A percentile compares a stretch with the other conserved stretches of the same genome.
phyloP scores from a whole-genome alignment of 495 filamentous ascomycete species.

The Penicillium lagena region DNA sequence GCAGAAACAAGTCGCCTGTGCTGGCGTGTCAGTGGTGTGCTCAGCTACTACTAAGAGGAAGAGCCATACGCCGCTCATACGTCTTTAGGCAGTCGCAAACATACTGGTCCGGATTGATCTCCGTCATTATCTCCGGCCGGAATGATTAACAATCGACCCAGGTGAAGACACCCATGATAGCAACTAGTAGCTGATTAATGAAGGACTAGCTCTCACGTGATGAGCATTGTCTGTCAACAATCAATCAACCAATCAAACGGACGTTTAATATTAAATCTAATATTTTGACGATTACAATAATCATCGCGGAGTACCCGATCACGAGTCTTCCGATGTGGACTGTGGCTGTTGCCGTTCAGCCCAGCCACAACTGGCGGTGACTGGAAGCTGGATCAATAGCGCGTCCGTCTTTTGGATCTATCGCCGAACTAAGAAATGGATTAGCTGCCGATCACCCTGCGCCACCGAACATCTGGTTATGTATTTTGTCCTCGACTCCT shows the following conservation, averaged over 20 bases:
- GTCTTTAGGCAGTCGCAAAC: conserved; percentile 7
- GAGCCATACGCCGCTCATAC: conserved; percentile 4
- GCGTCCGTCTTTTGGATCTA: conserved; percentile 6
- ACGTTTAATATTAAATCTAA: too few relatives aligned
- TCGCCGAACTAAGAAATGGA: background rate
- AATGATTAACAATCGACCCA: too few relatives aligned
- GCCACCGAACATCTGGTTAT: conserved; percentile 1
- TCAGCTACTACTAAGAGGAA: too few relatives aligned
- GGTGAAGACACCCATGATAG: too few relatives aligned
- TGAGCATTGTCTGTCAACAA: too few relatives aligned
- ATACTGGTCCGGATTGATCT: background rate
- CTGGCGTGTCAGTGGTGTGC: background rate
- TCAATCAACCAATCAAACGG: too few relatives aligned
- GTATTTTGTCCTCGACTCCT: background rate
- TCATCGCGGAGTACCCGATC: too few relatives aligned
- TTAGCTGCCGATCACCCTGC: conserved; percentile 5
- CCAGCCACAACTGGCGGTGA: conserved; percentile 13
- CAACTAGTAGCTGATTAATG: too few relatives aligned
- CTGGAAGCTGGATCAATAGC: conserved; percentile 12
- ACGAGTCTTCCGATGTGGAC: too few relatives aligned
- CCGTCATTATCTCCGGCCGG: too few relatives aligned
- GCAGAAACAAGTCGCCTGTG: conserved; percentile 8
- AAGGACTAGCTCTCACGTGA: too few relatives aligned
- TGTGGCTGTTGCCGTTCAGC: conserved; percentile 2
- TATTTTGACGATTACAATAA: too few relatives aligned